Base-by-base conservation (phyloP, 768 basidiomycete genomes). In the Leucocoprinus sp. region DNA sequence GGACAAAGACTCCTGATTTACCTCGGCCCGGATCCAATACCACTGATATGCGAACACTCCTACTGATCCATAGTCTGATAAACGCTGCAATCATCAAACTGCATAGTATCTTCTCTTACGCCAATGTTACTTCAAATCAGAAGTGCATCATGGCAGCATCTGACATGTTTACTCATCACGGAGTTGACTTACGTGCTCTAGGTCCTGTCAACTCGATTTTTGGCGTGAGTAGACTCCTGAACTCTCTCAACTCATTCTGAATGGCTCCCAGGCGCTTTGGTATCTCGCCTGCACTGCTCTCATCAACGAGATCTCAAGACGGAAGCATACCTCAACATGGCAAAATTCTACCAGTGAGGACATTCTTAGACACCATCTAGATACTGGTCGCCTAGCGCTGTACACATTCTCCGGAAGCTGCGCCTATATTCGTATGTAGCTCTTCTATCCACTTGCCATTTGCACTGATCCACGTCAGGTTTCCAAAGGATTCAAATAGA, bases 1-100 rank as follows among this genome's bases (percentile, higher is more conserved):
- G 65, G 4, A 23, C 50, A 15, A 60, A 60, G 37, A 54, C 74
- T 5, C 64, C 66, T 15, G 57, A 62, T 0, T 50, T 67, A 37
- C 51, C 60, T 28, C 55, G 63, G 26, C 54, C 62, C 31, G 57
- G 63, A 28, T 36, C 60, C n/a, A 59, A 57, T 40, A 58, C 70
- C 38, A 59, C 66, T n/a, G 47, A 50, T 9, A 56, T 64, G 4
- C 63, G 72, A 15, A 63, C 60, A 21, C 46, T 69, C n/a, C 50
- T 74, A 19, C 58, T 78, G 24, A 70, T 68, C 2, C 75, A 75
- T 53, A 67, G 71, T 19, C 60, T 80, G 15, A 63, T 69, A 14
- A 64, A 73, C 24, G 67, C 68, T 1, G 73, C 76, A 26, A 65
- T 65, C 2, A 75, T 78, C 54, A 74, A 74, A 55, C 67, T 80